phyloP scores from a whole-genome alignment of 2,329 filamentous ascomycete genomes.

The Phialophora expanda region DNA sequence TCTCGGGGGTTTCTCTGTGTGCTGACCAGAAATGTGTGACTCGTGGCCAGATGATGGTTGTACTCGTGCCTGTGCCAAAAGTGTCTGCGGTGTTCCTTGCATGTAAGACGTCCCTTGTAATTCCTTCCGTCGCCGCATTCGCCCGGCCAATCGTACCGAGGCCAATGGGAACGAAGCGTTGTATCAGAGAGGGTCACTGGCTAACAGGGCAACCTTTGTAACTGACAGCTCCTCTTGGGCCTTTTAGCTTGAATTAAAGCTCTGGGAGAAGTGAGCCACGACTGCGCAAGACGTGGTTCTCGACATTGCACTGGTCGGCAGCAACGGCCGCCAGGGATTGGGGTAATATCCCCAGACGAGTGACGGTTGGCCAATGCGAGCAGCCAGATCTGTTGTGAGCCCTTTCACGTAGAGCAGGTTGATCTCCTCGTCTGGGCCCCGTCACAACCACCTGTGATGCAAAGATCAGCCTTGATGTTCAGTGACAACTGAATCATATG shows the following conservation, averaged over 20 bases:
- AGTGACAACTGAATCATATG: background rate
- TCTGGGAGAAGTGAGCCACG: constrained; percentile 5
- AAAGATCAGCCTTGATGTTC: constrained; percentile 15
- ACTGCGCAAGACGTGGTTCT: constrained; percentile 3
- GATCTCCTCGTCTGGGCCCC: constrained; percentile 2
- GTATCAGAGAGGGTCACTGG: constrained; percentile 2
- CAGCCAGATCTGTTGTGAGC: constrained; percentile 31
- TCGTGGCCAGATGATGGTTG: constrained; percentile 12
- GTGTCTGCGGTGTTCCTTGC: constrained; percentile 32
- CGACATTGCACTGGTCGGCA: constrained; percentile 25
- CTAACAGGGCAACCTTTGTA: background rate
- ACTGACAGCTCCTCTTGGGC: background rate
- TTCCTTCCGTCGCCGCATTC: constrained; percentile 16
- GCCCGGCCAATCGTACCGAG: constrained; percentile 16
- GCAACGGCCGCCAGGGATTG: constrained; percentile 20
- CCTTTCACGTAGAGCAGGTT: constrained; percentile 21
- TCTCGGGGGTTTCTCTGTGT: constrained; percentile 20
- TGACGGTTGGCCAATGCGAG: constrained; percentile 30
- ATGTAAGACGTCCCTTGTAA: constrained; percentile 27
- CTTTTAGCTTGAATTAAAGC: constrained; percentile 16
- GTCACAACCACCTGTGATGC: constrained; percentile 17
- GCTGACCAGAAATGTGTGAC: constrained; percentile 22
- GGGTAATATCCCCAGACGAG: constrained; percentile 21
- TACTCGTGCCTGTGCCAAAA: constrained; percentile 18
- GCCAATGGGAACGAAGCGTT: constrained; percentile 15